phyloP scores from a whole-genome alignment of 306 rosid species.

The Trichosanthes cucumerina region DNA sequence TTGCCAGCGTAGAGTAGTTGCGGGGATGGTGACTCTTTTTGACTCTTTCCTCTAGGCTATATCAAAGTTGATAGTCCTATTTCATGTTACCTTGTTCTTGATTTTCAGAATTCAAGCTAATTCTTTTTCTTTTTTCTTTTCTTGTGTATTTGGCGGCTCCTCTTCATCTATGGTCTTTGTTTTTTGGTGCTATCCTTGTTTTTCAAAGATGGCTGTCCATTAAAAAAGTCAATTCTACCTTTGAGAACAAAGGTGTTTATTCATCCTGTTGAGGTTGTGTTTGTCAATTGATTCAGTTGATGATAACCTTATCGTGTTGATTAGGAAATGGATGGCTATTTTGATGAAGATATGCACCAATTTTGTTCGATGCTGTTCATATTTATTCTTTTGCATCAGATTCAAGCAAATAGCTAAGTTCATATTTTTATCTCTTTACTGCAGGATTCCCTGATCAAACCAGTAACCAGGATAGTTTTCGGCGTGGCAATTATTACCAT shows the following conservation, averaged over 20 bases:
- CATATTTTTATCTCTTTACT: not conserved
- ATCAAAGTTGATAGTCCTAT: not conserved
- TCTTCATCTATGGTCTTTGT: not conserved
- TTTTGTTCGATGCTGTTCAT: not conserved
- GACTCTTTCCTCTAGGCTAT: not conserved
- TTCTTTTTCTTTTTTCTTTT: not conserved
- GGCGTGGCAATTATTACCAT: conserved; percentile 56
- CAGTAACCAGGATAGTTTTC: conserved; percentile 59
- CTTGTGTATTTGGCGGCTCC: not conserved
- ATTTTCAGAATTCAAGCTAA: not conserved
- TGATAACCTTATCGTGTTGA: not conserved
- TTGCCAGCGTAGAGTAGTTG: not conserved
- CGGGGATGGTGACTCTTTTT: not conserved
- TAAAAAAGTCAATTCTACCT: not conserved
- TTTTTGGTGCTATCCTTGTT: not conserved
- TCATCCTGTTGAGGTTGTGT: not conserved
- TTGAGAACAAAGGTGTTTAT: not conserved
- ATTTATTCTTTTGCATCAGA: not conserved
- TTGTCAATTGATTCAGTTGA: not conserved
- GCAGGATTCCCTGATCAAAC: conserved; percentile 75
- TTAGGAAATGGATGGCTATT: not conserved
- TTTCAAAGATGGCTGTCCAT: no score
- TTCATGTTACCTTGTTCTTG: not conserved
- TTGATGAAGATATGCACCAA: not conserved
- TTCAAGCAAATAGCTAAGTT: not conserved